These are phyloP conservation scores for Coemansia sp. DNA, from an alignment of 192 early-diverging fungal species.

Conservation along the genomic window DNA sequence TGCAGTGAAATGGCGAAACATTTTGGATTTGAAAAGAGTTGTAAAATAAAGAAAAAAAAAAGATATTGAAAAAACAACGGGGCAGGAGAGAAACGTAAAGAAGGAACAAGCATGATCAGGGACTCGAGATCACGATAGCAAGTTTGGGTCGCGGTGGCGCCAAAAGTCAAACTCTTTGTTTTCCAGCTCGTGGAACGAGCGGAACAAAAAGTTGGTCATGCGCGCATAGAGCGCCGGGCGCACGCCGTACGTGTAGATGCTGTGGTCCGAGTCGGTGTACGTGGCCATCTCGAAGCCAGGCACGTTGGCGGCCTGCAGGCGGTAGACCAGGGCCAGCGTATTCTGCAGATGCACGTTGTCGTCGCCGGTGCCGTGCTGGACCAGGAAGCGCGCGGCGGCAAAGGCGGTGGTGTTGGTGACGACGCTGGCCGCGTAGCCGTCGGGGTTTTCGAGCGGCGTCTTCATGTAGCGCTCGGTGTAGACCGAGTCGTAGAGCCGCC, in stretches of 20 bases:
- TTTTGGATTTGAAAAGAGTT: background rate
- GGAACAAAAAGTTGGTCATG: constrained; percentile 59
- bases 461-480: constrained; percentile 99
- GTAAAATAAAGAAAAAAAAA: background rate
- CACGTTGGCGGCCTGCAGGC: constrained; percentile 70
- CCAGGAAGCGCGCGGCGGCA: constrained; percentile 69
- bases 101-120: background rate
- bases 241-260: constrained; percentile 78
- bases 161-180: constrained; percentile 51
- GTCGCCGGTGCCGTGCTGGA: constrained; percentile 92
- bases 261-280: constrained; percentile 90
- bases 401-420: constrained; percentile 83
- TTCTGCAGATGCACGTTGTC: constrained; percentile 94
- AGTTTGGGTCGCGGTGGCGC: constrained; percentile 37
- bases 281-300: constrained; percentile 82
- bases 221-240: constrained; percentile 64
- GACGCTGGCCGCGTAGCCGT: constrained; percentile 77
- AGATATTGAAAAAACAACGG: background rate
- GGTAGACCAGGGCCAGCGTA: constrained; percentile 73
- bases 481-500: constrained; percentile 83
- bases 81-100: background rate
- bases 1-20: background rate
- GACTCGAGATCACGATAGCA: background rate
- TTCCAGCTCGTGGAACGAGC: constrained; percentile 56
- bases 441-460: constrained; percentile 72